Conservation (phyloP, 495 filamentous ascomycete genomes). For the Lasiosphaeria ovina region DNA sequence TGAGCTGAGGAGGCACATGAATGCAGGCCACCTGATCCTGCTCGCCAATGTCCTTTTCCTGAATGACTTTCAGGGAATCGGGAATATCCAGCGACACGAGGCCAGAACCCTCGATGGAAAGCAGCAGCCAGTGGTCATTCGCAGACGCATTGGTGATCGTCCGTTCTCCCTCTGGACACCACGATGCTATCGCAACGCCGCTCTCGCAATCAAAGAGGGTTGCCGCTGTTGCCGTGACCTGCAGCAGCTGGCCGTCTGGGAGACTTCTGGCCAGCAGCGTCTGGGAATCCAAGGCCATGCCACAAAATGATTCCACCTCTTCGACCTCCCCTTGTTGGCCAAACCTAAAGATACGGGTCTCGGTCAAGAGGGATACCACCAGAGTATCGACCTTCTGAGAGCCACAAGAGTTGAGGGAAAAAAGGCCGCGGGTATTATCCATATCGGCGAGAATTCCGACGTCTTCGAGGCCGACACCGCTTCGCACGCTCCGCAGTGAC, state of each 20-base stretch:
- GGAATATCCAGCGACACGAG: slow-evolving; percentile 65
- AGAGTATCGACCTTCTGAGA: slow-evolving; percentile 61
- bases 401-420: slow-evolving; percentile 50
- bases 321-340: slow-evolving; percentile 73
- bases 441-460: slow-evolving; percentile 79
- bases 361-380: slow-evolving; percentile 75
- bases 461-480: slow-evolving; percentile 91
- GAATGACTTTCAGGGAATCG: slow-evolving; percentile 53
- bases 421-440: slow-evolving; percentile 67
- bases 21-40: slow-evolving; percentile 82
- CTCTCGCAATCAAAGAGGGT: slow-evolving; percentile 65
- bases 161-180: slow-evolving; percentile 57
- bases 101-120: slow-evolving; percentile 68
- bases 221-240: slow-evolving; percentile 68
- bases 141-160: slow-evolving; percentile 77
- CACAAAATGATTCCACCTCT: slow-evolving; percentile 71
- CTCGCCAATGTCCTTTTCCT: slow-evolving; percentile 57
- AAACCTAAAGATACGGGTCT: slow-evolving; percentile 83
- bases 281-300: slow-evolving; percentile 63
- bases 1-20: slow-evolving; percentile 47
- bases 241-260: slow-evolving; percentile 61
- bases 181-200: slow-evolving; percentile 64
- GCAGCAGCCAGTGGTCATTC: slow-evolving; percentile 62
- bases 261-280: slow-evolving; percentile 73
- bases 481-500: slow-evolving; percentile 81